Conservation (phyloP, 2,329 filamentous ascomycete genomes). For the Paracorniculantispora psalliotae region DNA sequence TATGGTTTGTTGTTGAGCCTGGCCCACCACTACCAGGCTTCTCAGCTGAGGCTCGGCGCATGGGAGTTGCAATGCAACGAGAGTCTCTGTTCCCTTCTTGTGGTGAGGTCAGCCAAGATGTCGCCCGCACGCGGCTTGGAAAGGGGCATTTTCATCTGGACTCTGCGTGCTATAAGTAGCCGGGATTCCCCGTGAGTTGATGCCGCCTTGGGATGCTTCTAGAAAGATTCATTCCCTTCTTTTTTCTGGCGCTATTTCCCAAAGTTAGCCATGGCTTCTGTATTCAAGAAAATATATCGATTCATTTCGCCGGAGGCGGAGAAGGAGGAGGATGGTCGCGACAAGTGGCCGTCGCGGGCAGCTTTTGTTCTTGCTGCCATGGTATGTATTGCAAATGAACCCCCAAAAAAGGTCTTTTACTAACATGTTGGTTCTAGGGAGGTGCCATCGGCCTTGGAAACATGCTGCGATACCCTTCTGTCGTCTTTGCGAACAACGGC, state of each 20-base stretch:
- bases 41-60: neutral
- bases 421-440: slow-evolving; percentile 26
- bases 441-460: slow-evolving; percentile 51
- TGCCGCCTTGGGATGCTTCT: neutral
- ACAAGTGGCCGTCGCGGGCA: slow-evolving; percentile 14
- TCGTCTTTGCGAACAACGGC: slow-evolving; percentile 52
- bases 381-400: neutral
- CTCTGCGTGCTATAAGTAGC: neutral
- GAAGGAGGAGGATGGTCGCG: slow-evolving; percentile 15
- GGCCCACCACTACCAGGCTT: neutral
- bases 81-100: neutral
- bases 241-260: neutral
- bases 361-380: slow-evolving; percentile 13
- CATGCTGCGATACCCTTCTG: slow-evolving; percentile 49
- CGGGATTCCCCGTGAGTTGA: neutral
- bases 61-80: neutral
- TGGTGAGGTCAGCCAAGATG: neutral
- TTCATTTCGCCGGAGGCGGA: slow-evolving; percentile 14
- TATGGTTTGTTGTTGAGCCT: neutral
- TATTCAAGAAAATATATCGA: slow-evolving; percentile 5
- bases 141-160: neutral
- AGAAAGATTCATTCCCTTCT: neutral
- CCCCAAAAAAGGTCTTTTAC: neutral
- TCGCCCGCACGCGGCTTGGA: neutral
- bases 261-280: neutral